Conservation (phyloP, 257 asterid genomes). For the Solanum acaule region DNA sequence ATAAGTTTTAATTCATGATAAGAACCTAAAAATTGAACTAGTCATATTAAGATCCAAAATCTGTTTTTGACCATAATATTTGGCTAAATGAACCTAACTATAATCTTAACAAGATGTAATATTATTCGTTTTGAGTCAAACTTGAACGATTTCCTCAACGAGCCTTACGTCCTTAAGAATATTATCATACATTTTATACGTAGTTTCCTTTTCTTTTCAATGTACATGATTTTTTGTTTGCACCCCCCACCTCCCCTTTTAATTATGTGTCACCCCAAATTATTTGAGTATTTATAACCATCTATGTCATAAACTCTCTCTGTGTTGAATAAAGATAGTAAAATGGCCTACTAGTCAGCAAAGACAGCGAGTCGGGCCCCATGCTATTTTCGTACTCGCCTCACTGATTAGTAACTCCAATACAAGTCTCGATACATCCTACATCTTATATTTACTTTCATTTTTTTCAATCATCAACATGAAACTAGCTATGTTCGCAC, state of each 20-base stretch:
- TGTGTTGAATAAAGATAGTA: too few relatives aligned
- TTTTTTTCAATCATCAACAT: neutral
- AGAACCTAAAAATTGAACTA: neutral
- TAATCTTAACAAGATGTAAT: too few relatives aligned
- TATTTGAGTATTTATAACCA: too few relatives aligned
- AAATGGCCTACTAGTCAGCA: neutral
- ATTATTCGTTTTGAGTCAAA: too few relatives aligned
- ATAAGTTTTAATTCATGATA: neutral
- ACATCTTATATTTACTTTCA: neutral
- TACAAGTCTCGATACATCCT: neutral
- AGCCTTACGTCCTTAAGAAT: neutral
- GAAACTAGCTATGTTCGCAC: neutral
- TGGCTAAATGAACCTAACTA: too few relatives aligned
- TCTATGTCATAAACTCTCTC: neutral
- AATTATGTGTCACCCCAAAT: neutral
- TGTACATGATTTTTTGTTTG: neutral
- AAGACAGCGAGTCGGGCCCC: neutral
- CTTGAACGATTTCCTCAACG: neutral
- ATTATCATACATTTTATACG: neutral
- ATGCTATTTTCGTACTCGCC: neutral
- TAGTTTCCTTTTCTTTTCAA: neutral
- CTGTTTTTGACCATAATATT: too few relatives aligned
- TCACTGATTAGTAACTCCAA: neutral
- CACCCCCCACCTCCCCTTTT: neutral
- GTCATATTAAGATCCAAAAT: neutral